phyloP scores from a whole-genome alignment of 805 yeast genomes.

The Barnettozyma californica region DNA sequence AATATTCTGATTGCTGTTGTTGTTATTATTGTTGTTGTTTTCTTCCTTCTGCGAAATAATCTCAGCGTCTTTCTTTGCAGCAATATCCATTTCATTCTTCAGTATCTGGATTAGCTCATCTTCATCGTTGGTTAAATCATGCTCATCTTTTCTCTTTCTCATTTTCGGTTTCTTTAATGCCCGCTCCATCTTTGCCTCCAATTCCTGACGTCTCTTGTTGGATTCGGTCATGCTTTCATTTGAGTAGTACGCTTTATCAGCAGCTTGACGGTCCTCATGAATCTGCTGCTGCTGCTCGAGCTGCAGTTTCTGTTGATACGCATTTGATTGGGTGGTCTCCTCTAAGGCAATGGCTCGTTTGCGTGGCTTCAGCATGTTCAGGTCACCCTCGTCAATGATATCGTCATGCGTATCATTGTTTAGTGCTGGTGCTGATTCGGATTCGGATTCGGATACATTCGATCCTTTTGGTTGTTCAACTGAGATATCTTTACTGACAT shows the following conservation, averaged over 20 bases:
- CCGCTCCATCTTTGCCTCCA: slow-evolving; percentile 78
- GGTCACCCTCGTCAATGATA: slow-evolving; percentile 26
- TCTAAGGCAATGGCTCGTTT: slow-evolving; percentile 15
- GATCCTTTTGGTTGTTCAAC: background rate
- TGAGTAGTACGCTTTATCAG: slow-evolving; percentile 24
- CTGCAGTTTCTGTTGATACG: background rate
- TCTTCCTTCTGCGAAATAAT: slow-evolving; percentile 27
- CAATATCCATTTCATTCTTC: slow-evolving; percentile 85
- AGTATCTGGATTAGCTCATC: slow-evolving; percentile 82
- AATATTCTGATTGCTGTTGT: slow-evolving; percentile 24
- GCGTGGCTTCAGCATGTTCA: slow-evolving; percentile 16
- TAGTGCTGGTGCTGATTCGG: background rate
- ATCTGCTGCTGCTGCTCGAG: slow-evolving; percentile 1
- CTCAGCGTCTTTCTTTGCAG: slow-evolving; percentile 71
- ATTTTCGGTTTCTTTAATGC: slow-evolving; percentile 63
- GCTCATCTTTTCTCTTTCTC: slow-evolving; percentile 74
- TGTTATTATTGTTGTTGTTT: slow-evolving; percentile 23
- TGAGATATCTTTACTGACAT: slow-evolving; percentile 3
- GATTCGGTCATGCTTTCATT: slow-evolving; percentile 22
- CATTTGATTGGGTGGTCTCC: slow-evolving; percentile 8
- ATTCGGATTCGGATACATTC: no score
- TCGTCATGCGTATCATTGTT: background rate
- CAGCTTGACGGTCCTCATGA: slow-evolving; percentile 9
- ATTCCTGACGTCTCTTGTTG: slow-evolving; percentile 56
- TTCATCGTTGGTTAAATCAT: slow-evolving; percentile 90